Base-by-base conservation (phyloP, 1,139 yeast species). In the Maudiozyma humilis region DNA sequence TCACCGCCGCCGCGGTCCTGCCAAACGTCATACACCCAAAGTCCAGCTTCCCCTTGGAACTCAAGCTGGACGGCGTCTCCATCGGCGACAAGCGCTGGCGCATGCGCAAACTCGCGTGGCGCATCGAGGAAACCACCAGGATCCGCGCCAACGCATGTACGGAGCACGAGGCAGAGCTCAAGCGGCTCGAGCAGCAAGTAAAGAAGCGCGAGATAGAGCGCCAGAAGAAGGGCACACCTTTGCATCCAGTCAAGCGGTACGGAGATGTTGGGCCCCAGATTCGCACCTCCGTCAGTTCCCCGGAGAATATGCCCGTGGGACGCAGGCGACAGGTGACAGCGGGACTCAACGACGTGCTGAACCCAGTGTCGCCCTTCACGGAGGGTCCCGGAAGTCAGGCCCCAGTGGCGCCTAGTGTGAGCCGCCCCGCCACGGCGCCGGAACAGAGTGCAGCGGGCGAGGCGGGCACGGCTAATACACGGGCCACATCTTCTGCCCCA, bases 11-110 rank as follows among this genome's bases (percentile, higher is more conserved):
- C 34, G 89, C 95, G 3, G 82, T 82, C 3, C 68, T 91, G 39
- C 98, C 98, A 2, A 84, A 85, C 50, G 95, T 87, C 14, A 75
- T 86, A 17, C 85, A 85, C 60, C 98, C 98, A 10, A 82, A 85
- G 56, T 83, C 95, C 0, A 72, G 81, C 0, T 86, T 91, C 57
- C 83, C 93, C 0, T 72, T 91, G 27, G 96, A 88, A 57, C 68
- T 91, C 57, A 77, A 80, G 51, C 65, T 93, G 53, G 94, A 88
- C 52, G 91, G 95, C 47, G 75, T 91, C 23, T 76, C 82, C 1
- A 66, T 71, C 33, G 70, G 66, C 13, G 75, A 71, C 49, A 72
- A 88, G 51, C 72, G 96, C 51, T 91, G 98, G 98, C 75, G 94
- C 62, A 82, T 93, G 89, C 73, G 96, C 44, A 85, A 88, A 62